These are phyloP conservation scores for Schrenkiella parvula DNA, from an alignment of 345 rosid genomes.

Conservation along the genomic window DNA sequence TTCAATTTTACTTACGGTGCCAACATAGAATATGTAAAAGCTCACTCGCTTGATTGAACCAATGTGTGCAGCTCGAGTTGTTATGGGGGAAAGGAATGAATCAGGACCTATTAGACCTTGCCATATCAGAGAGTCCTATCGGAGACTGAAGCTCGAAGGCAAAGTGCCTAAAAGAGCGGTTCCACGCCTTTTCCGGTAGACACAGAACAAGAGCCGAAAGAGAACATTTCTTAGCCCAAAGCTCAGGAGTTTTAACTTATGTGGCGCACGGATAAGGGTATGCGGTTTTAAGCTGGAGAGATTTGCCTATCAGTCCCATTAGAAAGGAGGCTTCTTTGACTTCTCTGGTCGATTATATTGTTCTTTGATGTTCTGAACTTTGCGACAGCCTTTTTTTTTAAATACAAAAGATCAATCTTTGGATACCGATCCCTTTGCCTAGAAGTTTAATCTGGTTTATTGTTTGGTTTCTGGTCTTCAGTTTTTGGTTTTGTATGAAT, in stretches of 20 bases:
- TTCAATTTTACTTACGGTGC: background rate
- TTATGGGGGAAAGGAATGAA: conserved; percentile 87
- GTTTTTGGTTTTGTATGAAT: background rate
- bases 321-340: background rate
- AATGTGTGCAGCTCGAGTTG: conserved; percentile 61
- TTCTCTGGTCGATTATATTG: background rate
- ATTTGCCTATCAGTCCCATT: background rate
- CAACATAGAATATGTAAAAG: background rate
- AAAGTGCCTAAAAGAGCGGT: conserved; percentile 83
- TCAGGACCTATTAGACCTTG: conserved; percentile 97
- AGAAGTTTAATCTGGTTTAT: background rate
- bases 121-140: conserved; percentile 84
- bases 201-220: background rate
- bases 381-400: background rate
- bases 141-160: conserved; percentile 84
- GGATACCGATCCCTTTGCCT: background rate
- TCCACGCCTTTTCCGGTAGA: conserved; percentile 80
- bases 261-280: background rate
- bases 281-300: background rate
- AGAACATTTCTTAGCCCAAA: background rate
- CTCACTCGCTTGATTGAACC: background rate
- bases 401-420: background rate
- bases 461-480: background rate
- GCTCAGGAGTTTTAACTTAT: background rate
- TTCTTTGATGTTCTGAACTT: background rate